Evolutionary conservation across 108 stramenopile species (phyloP).

Genomic region (Discostella stelligeroides): DNA sequence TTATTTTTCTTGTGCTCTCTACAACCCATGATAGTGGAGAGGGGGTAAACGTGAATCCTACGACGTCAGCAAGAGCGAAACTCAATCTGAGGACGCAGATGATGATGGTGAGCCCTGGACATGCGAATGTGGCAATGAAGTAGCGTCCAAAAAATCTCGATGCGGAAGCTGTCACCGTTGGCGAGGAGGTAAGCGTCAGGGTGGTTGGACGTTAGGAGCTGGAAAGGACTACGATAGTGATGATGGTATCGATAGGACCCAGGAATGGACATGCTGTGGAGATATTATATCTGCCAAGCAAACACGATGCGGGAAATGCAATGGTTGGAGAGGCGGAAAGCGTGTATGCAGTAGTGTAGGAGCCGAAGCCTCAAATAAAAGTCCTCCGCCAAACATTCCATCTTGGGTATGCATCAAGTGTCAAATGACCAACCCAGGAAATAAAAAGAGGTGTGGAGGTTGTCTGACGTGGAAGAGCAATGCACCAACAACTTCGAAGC

Average conservation of each 20-base stretch:
- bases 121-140: slow-evolving; percentile 11
- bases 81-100: background rate
- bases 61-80: background rate
- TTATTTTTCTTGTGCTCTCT: background rate
- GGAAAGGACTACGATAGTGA: background rate
- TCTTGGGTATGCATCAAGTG: slow-evolving; percentile 35
- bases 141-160: slow-evolving; percentile 3
- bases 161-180: slow-evolving; percentile 12
- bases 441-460: slow-evolving; percentile 27
- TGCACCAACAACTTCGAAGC: background rate
- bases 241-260: slow-evolving; percentile 10
- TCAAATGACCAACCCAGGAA: slow-evolving; percentile 19
- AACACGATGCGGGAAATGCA: slow-evolving; percentile 7
- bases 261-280: slow-evolving; percentile 8
- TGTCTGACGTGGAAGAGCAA: slow-evolving; percentile 39
- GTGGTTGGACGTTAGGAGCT: slow-evolving; percentile 8
- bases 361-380: too few relatives aligned
- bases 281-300: slow-evolving; percentile 1
- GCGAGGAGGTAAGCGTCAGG: slow-evolving; percentile 9
- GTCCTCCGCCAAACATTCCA: too few relatives aligned
- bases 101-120: slow-evolving; percentile 2
- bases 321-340: slow-evolving; percentile 8
- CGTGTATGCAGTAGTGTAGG: too few relatives aligned
- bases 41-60: slow-evolving; percentile 13
- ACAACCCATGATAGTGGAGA: slow-evolving; percentile 7